Conservation (phyloP, 768 basidiomycete species). For the Lyophyllum decastes region DNA sequence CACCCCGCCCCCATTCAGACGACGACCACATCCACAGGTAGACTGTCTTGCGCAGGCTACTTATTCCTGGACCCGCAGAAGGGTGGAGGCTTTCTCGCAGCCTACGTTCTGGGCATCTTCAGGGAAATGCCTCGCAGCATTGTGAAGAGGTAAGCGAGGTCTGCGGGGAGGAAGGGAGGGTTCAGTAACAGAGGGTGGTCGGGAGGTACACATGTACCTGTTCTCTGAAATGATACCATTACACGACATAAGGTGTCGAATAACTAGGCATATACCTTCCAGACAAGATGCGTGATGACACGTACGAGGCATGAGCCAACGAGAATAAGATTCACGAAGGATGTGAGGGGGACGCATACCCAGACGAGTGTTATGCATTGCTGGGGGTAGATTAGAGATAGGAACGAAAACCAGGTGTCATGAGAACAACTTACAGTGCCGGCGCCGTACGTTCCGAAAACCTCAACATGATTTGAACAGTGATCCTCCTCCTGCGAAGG, state of each 20-base stretch:
- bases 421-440: slow-evolving; percentile 41
- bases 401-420: not conserved
- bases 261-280: slow-evolving; percentile 50
- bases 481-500: no score
- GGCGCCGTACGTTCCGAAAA: slow-evolving; percentile 56
- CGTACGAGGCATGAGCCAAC: slow-evolving; percentile 54
- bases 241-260: slow-evolving; percentile 40
- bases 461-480: slow-evolving; percentile 15
- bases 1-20: no score
- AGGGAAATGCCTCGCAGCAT: no score
- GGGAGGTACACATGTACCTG: slow-evolving; percentile 42
- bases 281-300: slow-evolving; percentile 63
- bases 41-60: no score
- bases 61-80: no score
- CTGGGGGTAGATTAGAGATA: slow-evolving; percentile 31
- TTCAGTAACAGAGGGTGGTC: not conserved
- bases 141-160: slow-evolving; percentile 62
- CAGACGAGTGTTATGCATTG: slow-evolving; percentile 56
- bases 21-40: no score
- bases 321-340: slow-evolving; percentile 48
- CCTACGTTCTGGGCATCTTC: no score
- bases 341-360: slow-evolving; percentile 56
- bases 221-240: slow-evolving; percentile 52
- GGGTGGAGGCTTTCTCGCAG: no score
- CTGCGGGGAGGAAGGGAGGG: slow-evolving; percentile 28